phyloP scores from a whole-genome alignment of 129 eudicot species.

The Helianthus tuberosus region DNA sequence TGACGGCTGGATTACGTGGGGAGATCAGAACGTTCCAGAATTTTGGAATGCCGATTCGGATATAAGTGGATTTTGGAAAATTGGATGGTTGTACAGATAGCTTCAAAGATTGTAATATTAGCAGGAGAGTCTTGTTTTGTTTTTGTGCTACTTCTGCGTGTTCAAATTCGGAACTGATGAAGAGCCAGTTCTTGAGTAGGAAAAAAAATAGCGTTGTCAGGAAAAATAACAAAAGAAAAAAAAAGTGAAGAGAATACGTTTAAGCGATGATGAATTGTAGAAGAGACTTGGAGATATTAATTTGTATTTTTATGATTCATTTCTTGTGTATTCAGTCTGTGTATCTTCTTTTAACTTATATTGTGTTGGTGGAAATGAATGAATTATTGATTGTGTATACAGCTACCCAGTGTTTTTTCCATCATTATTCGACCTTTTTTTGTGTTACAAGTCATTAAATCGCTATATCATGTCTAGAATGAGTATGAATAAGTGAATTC shows the following conservation, averaged over 20 bases:
- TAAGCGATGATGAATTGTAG: constrained; percentile 58
- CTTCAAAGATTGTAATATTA: constrained; percentile 60
- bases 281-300: constrained; percentile 48
- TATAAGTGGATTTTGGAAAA: constrained; percentile 30
- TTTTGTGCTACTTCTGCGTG: constrained; percentile 52
- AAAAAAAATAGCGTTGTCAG: constrained; percentile 37
- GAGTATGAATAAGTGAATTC: no score
- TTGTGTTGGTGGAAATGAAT: constrained; percentile 40
- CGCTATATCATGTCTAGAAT: no score
- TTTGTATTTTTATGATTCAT: constrained; percentile 53
- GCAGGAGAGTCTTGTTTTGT: constrained; percentile 46
- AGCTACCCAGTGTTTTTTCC: neutral
- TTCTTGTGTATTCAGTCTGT: constrained; percentile 34
- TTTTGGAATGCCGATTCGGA: constrained; percentile 83
- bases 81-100: constrained; percentile 69
- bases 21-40: constrained; percentile 91
- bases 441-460: neutral
- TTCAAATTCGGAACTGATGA: constrained; percentile 38
- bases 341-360: constrained; percentile 27
- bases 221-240: constrained; percentile 15
- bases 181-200: constrained; percentile 43
- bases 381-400: constrained; percentile 36
- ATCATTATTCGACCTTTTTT: neutral
- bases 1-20: constrained; percentile 86
- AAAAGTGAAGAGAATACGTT: constrained; percentile 23